Percentiles rank a stretch among this genome's conserved stretches.
These are phyloP conservation scores for Sanghuangporus baumii DNA, from an alignment of 1,284 basidiomycete genomes.

Conservation along the genomic window DNA sequence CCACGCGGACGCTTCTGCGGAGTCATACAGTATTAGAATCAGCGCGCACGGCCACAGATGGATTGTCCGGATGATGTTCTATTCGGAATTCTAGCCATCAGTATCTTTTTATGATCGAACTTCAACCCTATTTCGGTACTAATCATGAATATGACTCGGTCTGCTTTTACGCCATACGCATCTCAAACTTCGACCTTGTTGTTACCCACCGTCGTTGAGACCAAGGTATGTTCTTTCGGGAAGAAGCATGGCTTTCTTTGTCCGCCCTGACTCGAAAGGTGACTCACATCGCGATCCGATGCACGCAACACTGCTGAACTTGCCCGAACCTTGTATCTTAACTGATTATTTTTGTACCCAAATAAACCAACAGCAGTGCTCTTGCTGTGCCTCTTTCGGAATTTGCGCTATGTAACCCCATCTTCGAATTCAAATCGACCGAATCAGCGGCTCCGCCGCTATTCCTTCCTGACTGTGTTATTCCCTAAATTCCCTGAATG, in stretches of 20 bases:
- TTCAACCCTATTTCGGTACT: neutral
- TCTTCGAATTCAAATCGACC: neutral
- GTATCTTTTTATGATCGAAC: neutral
- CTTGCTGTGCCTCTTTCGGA: neutral
- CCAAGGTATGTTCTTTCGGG: too few relatives aligned
- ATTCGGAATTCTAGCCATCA: neutral
- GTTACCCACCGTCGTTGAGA: neutral
- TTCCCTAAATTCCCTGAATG: neutral
- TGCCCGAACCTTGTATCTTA: neutral
- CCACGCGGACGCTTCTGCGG: neutral
- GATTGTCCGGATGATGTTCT: neutral
- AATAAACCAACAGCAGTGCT: neutral
- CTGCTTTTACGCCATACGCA: neutral
- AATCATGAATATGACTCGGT: neutral
- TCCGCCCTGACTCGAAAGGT: neutral
- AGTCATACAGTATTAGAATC: neutral
- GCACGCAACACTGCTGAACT: too few relatives aligned
- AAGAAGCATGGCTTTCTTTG: too few relatives aligned
- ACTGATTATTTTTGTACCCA: neutral
- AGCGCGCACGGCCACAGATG: neutral
- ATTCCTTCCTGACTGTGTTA: neutral
- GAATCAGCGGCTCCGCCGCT: neutral
- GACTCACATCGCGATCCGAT: too few relatives aligned
- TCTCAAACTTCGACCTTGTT: neutral
- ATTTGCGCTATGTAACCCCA: neutral